Evolutionary conservation across 495 filamentous ascomycete genomes (phyloP).

Genomic region (Aspergillus cavernicola): DNA sequence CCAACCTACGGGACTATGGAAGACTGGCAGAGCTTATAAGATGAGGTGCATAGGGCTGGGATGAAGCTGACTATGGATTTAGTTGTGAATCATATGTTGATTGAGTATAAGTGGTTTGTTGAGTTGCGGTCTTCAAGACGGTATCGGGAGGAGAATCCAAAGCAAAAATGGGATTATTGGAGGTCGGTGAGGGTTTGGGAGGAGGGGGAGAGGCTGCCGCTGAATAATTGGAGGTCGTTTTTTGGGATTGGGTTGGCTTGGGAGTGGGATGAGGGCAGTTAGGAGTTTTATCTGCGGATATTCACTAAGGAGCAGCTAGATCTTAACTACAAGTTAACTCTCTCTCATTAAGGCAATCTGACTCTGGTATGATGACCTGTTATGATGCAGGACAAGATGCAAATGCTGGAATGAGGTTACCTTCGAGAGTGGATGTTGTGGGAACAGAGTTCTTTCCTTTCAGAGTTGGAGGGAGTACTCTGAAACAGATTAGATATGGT

Average conservation of each 20-base stretch:
- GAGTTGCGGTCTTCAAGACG: constrained; percentile 49
- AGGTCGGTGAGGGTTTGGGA: constrained; percentile 41
- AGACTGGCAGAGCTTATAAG: constrained; percentile 50
- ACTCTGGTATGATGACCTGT: no score
- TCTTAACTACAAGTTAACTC: constrained; percentile 41
- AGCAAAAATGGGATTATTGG: constrained; percentile 62
- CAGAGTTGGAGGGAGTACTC: no score
- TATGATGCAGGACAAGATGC: no score
- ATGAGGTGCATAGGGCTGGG: constrained; percentile 43
- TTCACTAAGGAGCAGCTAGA: constrained; percentile 51
- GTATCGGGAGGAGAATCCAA: constrained; percentile 32
- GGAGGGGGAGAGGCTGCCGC: constrained; percentile 47
- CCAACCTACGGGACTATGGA: constrained; percentile 51
- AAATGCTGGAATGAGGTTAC: no score
- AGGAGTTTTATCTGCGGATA: constrained; percentile 53
- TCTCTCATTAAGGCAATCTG: background rate
- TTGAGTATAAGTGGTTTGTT: constrained; percentile 55
- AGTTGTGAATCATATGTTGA: constrained; percentile 57
- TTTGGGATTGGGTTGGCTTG: constrained; percentile 50
- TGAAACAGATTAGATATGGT: no score
- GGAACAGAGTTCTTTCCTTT: no score
- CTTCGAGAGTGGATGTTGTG: no score
- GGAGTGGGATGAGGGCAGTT: constrained; percentile 47
- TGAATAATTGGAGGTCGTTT: constrained; percentile 56
- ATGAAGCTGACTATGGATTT: constrained; percentile 56